A percentile compares a stretch with the other conserved stretches of the same genome.
Conservation (phyloP, 1,284 basidiomycete genomes). For the Pseudozyma sp. region DNA sequence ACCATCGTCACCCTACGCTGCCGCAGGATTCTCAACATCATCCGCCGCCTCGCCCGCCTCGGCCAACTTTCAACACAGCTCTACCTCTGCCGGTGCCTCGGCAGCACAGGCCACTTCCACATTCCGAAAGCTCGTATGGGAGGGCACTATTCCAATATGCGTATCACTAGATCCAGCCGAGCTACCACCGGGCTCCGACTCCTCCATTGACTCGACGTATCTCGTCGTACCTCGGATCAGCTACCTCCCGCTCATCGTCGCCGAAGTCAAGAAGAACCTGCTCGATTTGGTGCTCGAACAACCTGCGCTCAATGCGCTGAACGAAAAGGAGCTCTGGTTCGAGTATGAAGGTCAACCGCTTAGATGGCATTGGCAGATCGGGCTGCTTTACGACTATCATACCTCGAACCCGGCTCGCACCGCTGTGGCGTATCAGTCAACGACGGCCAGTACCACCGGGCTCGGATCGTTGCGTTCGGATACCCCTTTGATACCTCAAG, state of each 20-base stretch:
- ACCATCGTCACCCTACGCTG: constrained; percentile 17
- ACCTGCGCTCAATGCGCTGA: constrained; percentile 23
- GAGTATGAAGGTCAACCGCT: constrained; percentile 57
- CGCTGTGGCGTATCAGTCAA: constrained; percentile 16
- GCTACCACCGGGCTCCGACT: constrained; percentile 42
- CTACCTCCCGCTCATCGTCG: constrained; percentile 58
- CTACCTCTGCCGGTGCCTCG: background rate
- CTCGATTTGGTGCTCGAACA: constrained; percentile 51
- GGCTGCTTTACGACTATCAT: constrained; percentile 59
- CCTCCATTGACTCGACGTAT: constrained; percentile 48
- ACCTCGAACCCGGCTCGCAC: constrained; percentile 51
- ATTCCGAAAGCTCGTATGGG: constrained; percentile 53
- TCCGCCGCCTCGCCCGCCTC: constrained; percentile 24
- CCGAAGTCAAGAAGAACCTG: constrained; percentile 48
- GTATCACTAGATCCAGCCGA: constrained; percentile 43
- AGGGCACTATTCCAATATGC: constrained; percentile 54
- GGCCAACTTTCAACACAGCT: constrained; percentile 5
- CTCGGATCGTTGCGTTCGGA: constrained; percentile 25
- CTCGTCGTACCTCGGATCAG: constrained; percentile 51
- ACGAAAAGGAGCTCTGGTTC: constrained; percentile 60
- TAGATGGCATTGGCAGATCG: constrained; percentile 64
- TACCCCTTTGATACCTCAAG: background rate
- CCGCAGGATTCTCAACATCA: constrained; percentile 4
- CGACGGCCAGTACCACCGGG: constrained; percentile 8
- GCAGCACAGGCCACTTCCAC: constrained; percentile 15